Evolutionary conservation across 2,329 filamentous ascomycete species (phyloP), one percentile per base, ranked within the genome.

Genomic region (Neofusicoccum sp.): DNA sequence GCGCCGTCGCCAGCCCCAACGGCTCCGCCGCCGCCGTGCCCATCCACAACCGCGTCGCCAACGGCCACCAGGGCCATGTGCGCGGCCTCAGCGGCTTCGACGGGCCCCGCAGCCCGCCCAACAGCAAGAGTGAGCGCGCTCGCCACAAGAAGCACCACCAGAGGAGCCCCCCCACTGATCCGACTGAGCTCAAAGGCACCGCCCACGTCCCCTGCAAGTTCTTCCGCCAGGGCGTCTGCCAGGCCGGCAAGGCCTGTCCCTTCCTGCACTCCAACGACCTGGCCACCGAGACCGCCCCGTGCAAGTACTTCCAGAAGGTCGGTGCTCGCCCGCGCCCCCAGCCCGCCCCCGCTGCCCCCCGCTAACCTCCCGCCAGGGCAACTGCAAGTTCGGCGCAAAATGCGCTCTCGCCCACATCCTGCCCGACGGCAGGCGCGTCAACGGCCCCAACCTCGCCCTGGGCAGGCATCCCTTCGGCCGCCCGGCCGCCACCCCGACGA

Each of bases 291-390:
- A 93, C 90, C 64, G 87, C 96, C 66, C 86, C 86, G 11, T 99
- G 95, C 87, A 99, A 98, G 79, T 99, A 98, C 79, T 99, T 98
- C 75, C 90, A 93, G 72, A 99, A 98, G 88, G 92, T 96, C 80
- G 48, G 41, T 31, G 20, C 40, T 30, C 36, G 6, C 43, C 9
- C n/a, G 9, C n/a, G 38, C 24, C 11, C 20, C 36, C 16, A 11
- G 3, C 33, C 28, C n/a, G 48, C 30, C 28, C 41, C 45, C 40
- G 45, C 34, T 48, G 47, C 33, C 2, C 5, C 20, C 30, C n/a
- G 60, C 47, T 61, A 47, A 64, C 38, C 8, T 33, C 61, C 58
- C 20, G n/a, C 20, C 30, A 97, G 91, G 95, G 95, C 67, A 97
- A 97, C 78, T 99, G 95, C 86, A 98, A 98, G 76, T 99, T 98